Conservation (phyloP, 1,284 basidiomycete species). For the Ustilago hordei region DNA sequence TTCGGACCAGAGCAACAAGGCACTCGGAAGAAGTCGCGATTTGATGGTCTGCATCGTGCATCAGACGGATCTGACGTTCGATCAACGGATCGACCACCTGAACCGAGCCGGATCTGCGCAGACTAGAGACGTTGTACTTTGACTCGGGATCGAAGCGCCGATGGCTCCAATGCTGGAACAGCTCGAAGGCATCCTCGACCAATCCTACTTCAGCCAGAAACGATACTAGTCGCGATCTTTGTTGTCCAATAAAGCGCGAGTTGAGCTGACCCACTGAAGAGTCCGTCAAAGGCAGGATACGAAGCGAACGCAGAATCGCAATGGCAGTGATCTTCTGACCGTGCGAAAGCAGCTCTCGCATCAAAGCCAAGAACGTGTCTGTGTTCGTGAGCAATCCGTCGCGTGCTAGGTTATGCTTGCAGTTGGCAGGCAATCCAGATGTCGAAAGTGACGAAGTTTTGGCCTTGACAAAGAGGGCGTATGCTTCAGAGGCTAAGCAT, state of each 20-base stretch:
- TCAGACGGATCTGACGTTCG: constrained; percentile 35
- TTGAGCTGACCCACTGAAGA: constrained; percentile 25
- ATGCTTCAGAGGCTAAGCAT: constrained; percentile 17
- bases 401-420: constrained; percentile 21
- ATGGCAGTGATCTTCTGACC: constrained; percentile 17
- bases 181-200: constrained; percentile 32
- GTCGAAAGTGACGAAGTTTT: constrained; percentile 18
- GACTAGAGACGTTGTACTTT: neutral
- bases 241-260: constrained; percentile 13
- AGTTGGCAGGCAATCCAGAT: neutral
- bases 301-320: constrained; percentile 27
- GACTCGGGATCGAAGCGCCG: constrained; percentile 19
- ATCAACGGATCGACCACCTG: constrained; percentile 26
- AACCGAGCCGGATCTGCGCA: constrained; percentile 6
- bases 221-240: constrained; percentile 15
- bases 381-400: constrained; percentile 32
- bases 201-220: constrained; percentile 26
- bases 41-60: constrained; percentile 24
- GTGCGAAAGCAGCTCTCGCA: constrained; percentile 8
- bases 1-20: constrained; percentile 25
- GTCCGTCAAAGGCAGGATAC: constrained; percentile 31
- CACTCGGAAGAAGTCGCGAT: constrained; percentile 20
- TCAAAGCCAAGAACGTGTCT: constrained; percentile 21
- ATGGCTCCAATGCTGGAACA: constrained; percentile 41
- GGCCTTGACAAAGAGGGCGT: constrained; percentile 32